phyloP scores from a whole-genome alignment of 148 eudicot species.

The Silene uniflora region DNA sequence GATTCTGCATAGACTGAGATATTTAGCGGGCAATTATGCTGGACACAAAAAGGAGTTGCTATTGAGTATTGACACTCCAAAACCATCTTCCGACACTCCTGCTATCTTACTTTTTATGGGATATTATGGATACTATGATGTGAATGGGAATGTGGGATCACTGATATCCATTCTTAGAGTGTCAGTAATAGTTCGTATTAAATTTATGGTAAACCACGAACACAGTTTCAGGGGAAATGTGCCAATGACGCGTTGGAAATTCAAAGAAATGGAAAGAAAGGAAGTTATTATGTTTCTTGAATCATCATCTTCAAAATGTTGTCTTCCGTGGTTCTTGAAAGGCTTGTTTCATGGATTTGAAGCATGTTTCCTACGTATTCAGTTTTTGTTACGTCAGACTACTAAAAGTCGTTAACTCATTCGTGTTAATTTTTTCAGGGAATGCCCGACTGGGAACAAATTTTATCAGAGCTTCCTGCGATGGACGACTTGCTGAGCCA shows the following conservation, averaged over 20 bases:
- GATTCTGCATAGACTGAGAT: not conserved
- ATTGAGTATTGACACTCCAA: too few relatives aligned
- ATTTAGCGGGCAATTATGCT: not conserved
- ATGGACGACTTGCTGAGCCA: constrained; percentile 81
- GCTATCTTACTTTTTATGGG: too few relatives aligned
- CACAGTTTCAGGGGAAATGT: too few relatives aligned
- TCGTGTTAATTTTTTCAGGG: constrained; percentile 45
- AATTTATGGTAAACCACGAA: not conserved
- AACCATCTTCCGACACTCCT: too few relatives aligned
- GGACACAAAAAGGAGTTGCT: too few relatives aligned
- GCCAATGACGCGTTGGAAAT: too few relatives aligned
- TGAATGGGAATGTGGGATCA: too few relatives aligned
- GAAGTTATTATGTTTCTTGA: too few relatives aligned
- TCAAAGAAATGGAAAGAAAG: too few relatives aligned
- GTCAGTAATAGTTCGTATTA: not conserved
- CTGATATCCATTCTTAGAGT: too few relatives aligned
- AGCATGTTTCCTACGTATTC: not conserved
- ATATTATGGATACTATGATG: too few relatives aligned
- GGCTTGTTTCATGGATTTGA: not conserved
- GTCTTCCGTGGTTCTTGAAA: not conserved
- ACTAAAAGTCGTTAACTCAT: not conserved
- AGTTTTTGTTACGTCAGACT: not conserved
- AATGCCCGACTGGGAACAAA: constrained; percentile 91
- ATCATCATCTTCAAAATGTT: too few relatives aligned
- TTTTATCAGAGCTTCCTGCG: constrained; percentile 72